Percentiles rank a stretch among this genome's conserved stretches.
Conservation (phyloP, 1,284 basidiomycete species). For the Anthracocystis panici-leucophaei region DNA sequence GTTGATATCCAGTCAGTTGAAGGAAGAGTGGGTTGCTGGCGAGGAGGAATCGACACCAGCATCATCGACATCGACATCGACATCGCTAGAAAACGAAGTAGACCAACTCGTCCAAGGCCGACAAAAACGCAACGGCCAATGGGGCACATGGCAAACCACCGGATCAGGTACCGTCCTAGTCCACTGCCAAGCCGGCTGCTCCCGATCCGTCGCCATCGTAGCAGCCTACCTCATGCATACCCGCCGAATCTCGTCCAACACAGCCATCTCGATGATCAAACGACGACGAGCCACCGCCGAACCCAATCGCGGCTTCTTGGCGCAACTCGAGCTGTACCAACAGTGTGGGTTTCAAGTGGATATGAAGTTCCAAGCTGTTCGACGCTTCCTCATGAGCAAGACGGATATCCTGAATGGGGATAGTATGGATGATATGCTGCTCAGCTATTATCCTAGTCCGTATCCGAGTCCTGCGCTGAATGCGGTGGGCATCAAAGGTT, state of each 20-base stretch:
- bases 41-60: neutral
- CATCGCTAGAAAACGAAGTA: slow-evolving; percentile 13
- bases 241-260: slow-evolving; percentile 55
- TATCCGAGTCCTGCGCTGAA: slow-evolving; percentile 51
- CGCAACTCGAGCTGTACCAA: slow-evolving; percentile 70
- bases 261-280: slow-evolving; percentile 66
- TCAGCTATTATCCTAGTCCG: slow-evolving; percentile 69
- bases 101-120: slow-evolving; percentile 36
- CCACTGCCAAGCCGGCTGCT: slow-evolving; percentile 70
- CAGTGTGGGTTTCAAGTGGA: slow-evolving; percentile 67
- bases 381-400: slow-evolving; percentile 70
- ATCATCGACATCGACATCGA: neutral
- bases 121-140: slow-evolving; percentile 38
- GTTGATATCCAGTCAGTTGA: slow-evolving; percentile 62
- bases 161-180: slow-evolving; percentile 67
- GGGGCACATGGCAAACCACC: slow-evolving; percentile 55
- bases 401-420: slow-evolving; percentile 60
- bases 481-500: slow-evolving; percentile 23
- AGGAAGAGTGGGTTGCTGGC: slow-evolving; percentile 51
- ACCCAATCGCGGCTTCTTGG: slow-evolving; percentile 69
- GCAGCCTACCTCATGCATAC: slow-evolving; percentile 70
- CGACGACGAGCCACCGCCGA: slow-evolving; percentile 59
- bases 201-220: slow-evolving; percentile 67
- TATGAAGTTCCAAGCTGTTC: slow-evolving; percentile 68
- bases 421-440: slow-evolving; percentile 64